phyloP scores from a whole-genome alignment of 805 yeast genomes.

The Wickerhamiella cacticola region DNA sequence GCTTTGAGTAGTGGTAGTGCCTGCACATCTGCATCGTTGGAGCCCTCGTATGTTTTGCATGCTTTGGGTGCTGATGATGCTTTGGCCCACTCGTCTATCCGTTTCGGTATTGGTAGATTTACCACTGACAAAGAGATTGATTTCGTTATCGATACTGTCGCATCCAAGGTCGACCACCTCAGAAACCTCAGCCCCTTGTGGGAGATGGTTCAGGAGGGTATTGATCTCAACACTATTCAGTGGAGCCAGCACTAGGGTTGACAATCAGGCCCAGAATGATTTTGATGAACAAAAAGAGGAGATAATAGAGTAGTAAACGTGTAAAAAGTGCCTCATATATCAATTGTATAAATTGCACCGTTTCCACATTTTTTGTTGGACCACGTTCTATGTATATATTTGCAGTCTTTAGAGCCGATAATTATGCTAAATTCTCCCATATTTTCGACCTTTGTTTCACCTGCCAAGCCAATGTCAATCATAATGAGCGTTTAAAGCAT shows the following conservation, averaged over 20 bases:
- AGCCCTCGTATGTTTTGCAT: conserved; percentile 92
- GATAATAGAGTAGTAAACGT: no score
- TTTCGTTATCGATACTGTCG: conserved; percentile 79
- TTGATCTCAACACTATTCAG: conserved; percentile 83
- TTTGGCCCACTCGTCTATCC: conserved; percentile 92
- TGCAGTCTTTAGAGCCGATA: no score
- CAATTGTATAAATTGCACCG: no score
- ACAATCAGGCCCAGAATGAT: no score
- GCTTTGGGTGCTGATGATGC: conserved; percentile 98
- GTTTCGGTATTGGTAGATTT: conserved; percentile 95
- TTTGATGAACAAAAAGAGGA: no score
- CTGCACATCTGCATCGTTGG: conserved; percentile 95
- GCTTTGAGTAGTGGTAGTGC: conserved; percentile 96
- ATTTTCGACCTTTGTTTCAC: no score
- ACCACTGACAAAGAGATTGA: conserved; percentile 95
- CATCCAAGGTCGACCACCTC: conserved; percentile 78
- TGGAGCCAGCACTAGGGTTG: conserved; percentile 82
- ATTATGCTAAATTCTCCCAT: no score
- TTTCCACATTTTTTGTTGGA: no score
- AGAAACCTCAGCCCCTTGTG: conserved; percentile 90
- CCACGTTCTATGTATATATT: no score
- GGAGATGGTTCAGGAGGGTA: conserved; percentile 99
- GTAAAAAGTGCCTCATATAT: no score
- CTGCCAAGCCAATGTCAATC: no score
- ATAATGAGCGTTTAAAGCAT: no score